Evolutionary conservation across 2,329 filamentous ascomycete genomes (phyloP), one percentile per base, ranked within the genome.

Genomic region (Cadophora sp.): DNA sequence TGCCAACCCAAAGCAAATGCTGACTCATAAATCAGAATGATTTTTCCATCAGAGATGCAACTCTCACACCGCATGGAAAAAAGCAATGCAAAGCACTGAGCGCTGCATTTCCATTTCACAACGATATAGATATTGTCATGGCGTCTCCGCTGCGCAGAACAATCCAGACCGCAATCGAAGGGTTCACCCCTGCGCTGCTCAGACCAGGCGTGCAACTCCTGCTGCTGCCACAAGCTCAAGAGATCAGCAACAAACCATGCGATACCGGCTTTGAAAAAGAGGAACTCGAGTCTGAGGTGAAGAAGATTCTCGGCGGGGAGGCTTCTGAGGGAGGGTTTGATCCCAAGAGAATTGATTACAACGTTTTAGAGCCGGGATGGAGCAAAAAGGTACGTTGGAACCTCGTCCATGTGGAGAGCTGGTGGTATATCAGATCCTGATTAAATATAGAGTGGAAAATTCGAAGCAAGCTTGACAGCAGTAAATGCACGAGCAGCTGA

Each of bases 111-210:
- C 86, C 90, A 8, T 80, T 85, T 78, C 90, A 92, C 76, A 81
- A 83, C 70, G 79, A 84, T 41, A 80, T 95, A 74, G 88, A 89
- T 18, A 83, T 90, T 71, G 84, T 96, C 8, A 84, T 93, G 39
- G 89, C 92, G 30, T 96, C 92, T 1, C 93, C 93, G 4, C 83
- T 97, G 70, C 88, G 89, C 56, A 88, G 93, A 68, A 95, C 93
- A 2, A 83, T 97, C 48, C 87, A 91, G 78, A 97, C 93, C 1
- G 90, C 91, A 51, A 82, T 92, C 30, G 80, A 87, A 59, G 84
- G 86, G 51, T 96, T 97, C 53, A 14, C 64, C 8, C 66, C 68
- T 11, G 64, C 62, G 4, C 48, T 71, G 11, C 27, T 62, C n/a
- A 33, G 64, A 27, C 60, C 59, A 36, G 66, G 68, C 9, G 64